phyloP scores from a whole-genome alignment of 257 asterid species.

The Ajuga chamaepitys region DNA sequence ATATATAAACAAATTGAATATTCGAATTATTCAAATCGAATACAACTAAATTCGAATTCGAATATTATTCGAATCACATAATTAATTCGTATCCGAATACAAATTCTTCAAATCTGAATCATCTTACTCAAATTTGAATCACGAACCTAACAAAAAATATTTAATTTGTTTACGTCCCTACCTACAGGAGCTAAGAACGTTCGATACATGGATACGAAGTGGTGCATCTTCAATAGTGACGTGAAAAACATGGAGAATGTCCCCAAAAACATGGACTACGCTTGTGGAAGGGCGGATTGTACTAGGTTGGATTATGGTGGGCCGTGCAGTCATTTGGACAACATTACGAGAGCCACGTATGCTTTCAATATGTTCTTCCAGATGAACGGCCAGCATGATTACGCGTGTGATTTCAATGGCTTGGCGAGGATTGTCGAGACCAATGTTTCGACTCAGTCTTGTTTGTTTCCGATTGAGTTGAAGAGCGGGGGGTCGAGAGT shows the following conservation, averaged over 20 bases:
- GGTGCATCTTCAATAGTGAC: constrained; percentile 45
- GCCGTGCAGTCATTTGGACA: constrained; percentile 18
- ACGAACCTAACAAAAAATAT: too few species aligned
- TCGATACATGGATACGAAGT: constrained; percentile 33
- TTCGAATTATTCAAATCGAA: too few species aligned
- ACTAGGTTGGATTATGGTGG: constrained; percentile 20
- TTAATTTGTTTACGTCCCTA: background rate
- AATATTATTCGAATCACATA: too few species aligned
- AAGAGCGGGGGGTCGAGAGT: constrained; percentile 21
- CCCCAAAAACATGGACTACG: constrained; percentile 16
- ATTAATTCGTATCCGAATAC: too few species aligned
- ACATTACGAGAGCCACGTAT: constrained; percentile 20
- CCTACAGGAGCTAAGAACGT: constrained; percentile 42
- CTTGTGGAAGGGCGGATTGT: constrained; percentile 41
- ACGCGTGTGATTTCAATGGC: constrained; percentile 49
- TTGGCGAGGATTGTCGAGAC: constrained; percentile 23
- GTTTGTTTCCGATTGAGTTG: constrained; percentile 51
- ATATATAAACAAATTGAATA: too few species aligned
- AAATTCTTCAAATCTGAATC: too few species aligned
- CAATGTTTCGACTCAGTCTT: constrained; percentile 29
- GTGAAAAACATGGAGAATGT: background rate
- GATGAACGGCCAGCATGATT: constrained; percentile 32
- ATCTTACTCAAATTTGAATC: too few species aligned
- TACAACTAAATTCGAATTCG: too few species aligned
- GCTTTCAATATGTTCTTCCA: constrained; percentile 50